Conservation (phyloP, 805 yeast species). For the Brettanomyces anomalus region DNA sequence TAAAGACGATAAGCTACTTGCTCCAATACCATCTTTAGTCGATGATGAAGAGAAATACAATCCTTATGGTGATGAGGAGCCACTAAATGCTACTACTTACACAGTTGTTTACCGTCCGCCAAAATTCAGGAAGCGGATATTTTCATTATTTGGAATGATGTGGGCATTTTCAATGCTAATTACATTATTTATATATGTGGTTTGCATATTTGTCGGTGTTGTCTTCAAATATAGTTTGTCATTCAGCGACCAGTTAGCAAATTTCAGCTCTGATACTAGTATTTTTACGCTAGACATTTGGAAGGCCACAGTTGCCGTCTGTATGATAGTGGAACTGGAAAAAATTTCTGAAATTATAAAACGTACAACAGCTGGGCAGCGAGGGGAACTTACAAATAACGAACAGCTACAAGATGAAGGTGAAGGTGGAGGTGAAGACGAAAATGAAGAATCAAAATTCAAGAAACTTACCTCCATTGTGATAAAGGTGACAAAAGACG, state of each 20-base stretch:
- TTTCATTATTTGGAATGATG: constrained; percentile 32
- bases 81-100: constrained; percentile 34
- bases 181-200: constrained; percentile 15
- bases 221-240: background rate
- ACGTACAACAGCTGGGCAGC: background rate
- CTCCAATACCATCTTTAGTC: constrained; percentile 26
- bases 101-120: constrained; percentile 86
- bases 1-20: constrained; percentile 57
- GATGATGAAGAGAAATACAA: constrained; percentile 21
- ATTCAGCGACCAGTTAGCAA: background rate
- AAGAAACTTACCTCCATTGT: background rate
- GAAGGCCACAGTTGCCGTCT: background rate
- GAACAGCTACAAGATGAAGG: too few species aligned
- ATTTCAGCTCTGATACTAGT: background rate
- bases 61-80: constrained; percentile 28
- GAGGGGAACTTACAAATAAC: too few species aligned
- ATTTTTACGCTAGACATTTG: background rate
- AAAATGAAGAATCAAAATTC: background rate
- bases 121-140: constrained; percentile 50
- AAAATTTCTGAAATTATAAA: background rate
- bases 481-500: too few species aligned
- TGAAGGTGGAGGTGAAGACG: background rate
- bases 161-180: constrained; percentile 38
- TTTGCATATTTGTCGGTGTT: constrained; percentile 20
- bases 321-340: background rate